Evolutionary conservation across 768 basidiomycete species (phyloP).

Genomic region (Auriscalpium microsporum): DNA sequence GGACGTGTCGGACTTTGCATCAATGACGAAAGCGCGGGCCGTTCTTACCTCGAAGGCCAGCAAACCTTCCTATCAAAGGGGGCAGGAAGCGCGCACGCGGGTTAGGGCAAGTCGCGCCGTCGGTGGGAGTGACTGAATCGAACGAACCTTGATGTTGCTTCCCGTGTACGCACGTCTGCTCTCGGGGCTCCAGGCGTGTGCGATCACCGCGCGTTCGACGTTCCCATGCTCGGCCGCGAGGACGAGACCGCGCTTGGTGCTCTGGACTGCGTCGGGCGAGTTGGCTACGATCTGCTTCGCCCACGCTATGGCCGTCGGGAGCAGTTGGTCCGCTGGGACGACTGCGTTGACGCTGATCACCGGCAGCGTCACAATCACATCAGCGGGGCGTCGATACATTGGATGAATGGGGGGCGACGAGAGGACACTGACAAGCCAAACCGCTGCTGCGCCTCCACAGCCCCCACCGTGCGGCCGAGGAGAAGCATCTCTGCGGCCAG

Average conservation of each 20-base stretch:
- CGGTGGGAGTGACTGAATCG: neutral
- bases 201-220: conserved; percentile 40
- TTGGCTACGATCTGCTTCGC: conserved; percentile 53
- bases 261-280: conserved; percentile 74
- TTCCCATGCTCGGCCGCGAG: conserved; percentile 42
- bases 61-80: conserved; percentile 51
- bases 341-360: conserved; percentile 57
- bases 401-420: conserved; percentile 5
- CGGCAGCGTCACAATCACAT: too few species aligned
- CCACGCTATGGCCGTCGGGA: conserved; percentile 51
- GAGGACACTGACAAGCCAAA: conserved; percentile 57
- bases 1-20: too few species aligned
- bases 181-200: conserved; percentile 37
- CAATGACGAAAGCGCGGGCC: too few species aligned
- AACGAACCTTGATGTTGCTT: conserved; percentile 58
- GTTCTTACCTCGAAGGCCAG: conserved; percentile 57
- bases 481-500: conserved; percentile 71
- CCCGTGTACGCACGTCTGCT: conserved; percentile 50
- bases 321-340: conserved; percentile 45
- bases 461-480: conserved; percentile 58
- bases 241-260: conserved; percentile 63
- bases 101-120: too few species aligned
- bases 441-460: conserved; percentile 56
- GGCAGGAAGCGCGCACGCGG: neutral
- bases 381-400: neutral